These are phyloP conservation scores for Funneliformis mosseae DNA, from an alignment of 192 early-diverging fungal genomes.

Conservation along the genomic window DNA sequence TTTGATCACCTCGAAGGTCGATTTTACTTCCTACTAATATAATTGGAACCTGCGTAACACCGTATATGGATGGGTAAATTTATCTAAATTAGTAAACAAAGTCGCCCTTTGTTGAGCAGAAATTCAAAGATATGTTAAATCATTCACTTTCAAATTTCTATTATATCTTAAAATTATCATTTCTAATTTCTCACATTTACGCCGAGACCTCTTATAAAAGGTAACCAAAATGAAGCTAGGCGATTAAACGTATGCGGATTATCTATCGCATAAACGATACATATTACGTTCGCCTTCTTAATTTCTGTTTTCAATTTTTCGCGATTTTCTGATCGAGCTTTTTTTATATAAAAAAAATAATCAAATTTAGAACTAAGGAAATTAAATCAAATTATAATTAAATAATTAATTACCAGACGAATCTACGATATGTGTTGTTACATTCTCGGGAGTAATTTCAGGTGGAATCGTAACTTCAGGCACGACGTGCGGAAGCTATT, in stretches of 20 bases:
- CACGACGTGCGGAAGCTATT: constrained; percentile 92
- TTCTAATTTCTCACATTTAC: constrained; percentile 70
- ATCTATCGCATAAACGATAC: constrained; percentile 95
- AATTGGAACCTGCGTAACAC: constrained; percentile 73
- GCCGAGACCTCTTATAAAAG: constrained; percentile 88
- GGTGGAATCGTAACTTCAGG: constrained; percentile 99
- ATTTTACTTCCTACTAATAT: constrained; percentile 95
- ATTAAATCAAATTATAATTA: constrained; percentile 15
- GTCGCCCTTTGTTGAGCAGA: background rate
- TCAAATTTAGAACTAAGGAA: background rate
- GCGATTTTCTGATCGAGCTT: constrained; percentile 84
- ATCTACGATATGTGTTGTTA: constrained; percentile 97
- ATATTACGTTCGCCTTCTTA: constrained; percentile 96
- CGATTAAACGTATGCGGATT: constrained; percentile 83
- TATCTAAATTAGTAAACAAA: constrained; percentile 14
- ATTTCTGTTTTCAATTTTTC: constrained; percentile 92
- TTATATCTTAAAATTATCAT: background rate
- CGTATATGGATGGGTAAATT: background rate
- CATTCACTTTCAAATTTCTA: background rate
- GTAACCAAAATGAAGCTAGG: constrained; percentile 89
- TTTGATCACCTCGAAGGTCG: constrained; percentile 82
- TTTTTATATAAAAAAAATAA: constrained; percentile 23
- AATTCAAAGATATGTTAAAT: constrained; percentile 13
- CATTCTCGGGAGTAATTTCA: constrained; percentile 94
- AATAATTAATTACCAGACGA: constrained; percentile 73